Evolutionary conservation across 768 basidiomycete species (phyloP), one percentile per base, ranked within the genome.

Genomic region (Exsudoporus frostii): DNA sequence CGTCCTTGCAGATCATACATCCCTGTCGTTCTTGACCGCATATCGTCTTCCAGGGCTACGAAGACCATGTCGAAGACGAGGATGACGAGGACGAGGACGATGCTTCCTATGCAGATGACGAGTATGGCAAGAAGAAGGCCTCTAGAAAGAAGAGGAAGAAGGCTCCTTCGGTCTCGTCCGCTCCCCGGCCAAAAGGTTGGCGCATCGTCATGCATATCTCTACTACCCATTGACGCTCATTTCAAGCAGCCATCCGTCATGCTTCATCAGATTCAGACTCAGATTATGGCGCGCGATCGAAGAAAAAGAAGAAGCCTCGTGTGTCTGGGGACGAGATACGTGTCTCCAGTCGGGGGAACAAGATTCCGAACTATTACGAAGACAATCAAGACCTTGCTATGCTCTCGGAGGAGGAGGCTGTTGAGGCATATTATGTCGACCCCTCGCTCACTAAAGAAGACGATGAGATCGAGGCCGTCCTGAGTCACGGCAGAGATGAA

Each of bases 401-500:
- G 66, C 79, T 80, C 45, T 83, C 83, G 22, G 71, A 72, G 42
- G 86, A 88, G 39, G 84, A 84, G 25, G 74, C 71, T 29, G 76
- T 76, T 24, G 74, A 79, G 41, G 76, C 72, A 13, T 84, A 83
- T 64, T 83, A 79, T 55, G 75, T 73, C 39, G 84, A 83, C 56
- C 79, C 79, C 42, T 65, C 69, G 7, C 76, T 78, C 50, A 76
- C 78, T 58, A 69, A 75, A 50, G 81, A 84, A 65, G 87, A 90
- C 53, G 89, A 95, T 58, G 92, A 93, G 69, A 96, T 99, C 42
- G 97, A 99, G 72, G 83, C 83, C 36, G 92, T 99, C 37, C 80
- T 96, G 37, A 84, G 82, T 30, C 94, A 98, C 67, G 80, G 79
- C 68, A 82, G 96, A 60, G 90, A 97, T 58, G 92, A 94, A 65